Conservation (phyloP, 495 filamentous ascomycete species). For the Podospora didyma region DNA sequence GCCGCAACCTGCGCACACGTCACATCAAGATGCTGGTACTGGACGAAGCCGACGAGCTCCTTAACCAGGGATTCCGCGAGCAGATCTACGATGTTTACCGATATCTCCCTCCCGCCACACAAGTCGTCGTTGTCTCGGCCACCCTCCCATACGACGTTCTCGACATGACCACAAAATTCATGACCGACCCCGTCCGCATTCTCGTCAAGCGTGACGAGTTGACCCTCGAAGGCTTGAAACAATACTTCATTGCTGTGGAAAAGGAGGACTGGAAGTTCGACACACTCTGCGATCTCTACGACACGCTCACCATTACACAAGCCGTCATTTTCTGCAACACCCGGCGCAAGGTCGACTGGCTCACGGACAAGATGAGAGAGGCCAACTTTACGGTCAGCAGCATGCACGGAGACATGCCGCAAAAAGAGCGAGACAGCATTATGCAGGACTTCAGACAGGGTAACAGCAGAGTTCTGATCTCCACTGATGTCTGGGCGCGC, state of each 20-base stretch:
- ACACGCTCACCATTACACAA: slow-evolving; percentile 98
- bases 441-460: slow-evolving; percentile 99
- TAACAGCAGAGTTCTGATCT: slow-evolving; percentile 95
- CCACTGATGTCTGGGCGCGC: slow-evolving; percentile 94
- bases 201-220: slow-evolving; percentile 99
- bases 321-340: slow-evolving; percentile 99
- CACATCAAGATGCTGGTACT: slow-evolving; percentile 99
- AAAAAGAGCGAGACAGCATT: slow-evolving; percentile 93
- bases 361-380: slow-evolving; percentile 96
- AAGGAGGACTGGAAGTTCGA: slow-evolving; percentile 99
- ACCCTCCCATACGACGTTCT: slow-evolving; percentile 99
- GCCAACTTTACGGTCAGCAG: slow-evolving; percentile 98
- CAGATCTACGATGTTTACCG: slow-evolving; percentile 99
- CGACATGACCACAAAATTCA: slow-evolving; percentile 99
- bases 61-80: slow-evolving; percentile 96
- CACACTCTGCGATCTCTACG: slow-evolving; percentile 97
- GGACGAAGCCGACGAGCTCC: slow-evolving; percentile 98
- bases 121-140: slow-evolving; percentile 94
- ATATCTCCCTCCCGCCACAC: slow-evolving; percentile 92
- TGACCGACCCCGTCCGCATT: slow-evolving; percentile 98
- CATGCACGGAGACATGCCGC: slow-evolving; percentile 99
- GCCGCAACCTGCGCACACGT: slow-evolving; percentile 87
- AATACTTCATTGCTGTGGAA: slow-evolving; percentile 99
- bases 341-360: slow-evolving; percentile 99
- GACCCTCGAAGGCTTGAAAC: slow-evolving; percentile 98